Conservation (phyloP, 331 rosid genomes). For the Quercus lobata region DNA sequence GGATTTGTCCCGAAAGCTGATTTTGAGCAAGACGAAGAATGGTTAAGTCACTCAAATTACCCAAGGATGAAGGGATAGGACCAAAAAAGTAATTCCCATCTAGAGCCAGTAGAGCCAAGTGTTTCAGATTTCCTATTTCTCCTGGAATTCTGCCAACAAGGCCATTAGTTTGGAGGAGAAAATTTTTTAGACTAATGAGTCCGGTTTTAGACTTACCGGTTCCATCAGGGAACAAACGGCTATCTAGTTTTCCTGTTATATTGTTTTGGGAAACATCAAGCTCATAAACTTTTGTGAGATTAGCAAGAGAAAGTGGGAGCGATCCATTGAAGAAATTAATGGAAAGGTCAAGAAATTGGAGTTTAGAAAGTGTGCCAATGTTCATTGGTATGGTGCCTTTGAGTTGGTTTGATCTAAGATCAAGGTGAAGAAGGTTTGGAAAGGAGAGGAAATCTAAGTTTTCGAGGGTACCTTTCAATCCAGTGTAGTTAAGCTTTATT, state of each 20-base stretch:
- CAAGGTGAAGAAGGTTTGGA: slow-evolving; percentile 36
- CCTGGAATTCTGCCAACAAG: slow-evolving; percentile 24
- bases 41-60: slow-evolving; percentile 15
- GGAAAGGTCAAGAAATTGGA: neutral
- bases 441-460: slow-evolving; percentile 35
- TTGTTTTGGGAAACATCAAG: neutral
- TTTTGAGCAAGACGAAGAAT: slow-evolving; percentile 17
- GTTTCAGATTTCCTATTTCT: slow-evolving; percentile 24
- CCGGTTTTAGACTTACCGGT: slow-evolving; percentile 11
- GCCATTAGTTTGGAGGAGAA: slow-evolving; percentile 14
- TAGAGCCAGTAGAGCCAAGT: slow-evolving; percentile 15
- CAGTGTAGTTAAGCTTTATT: slow-evolving; percentile 32
- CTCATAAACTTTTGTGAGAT: slow-evolving; percentile 42
- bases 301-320: slow-evolving; percentile 37
- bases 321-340: slow-evolving; percentile 5
- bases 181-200: slow-evolving; percentile 14
- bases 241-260: slow-evolving; percentile 21
- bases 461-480: slow-evolving; percentile 35
- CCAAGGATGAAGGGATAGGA: slow-evolving; percentile 26
- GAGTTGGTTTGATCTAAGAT: slow-evolving; percentile 29
- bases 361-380: slow-evolving; percentile 13
- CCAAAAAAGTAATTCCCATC: slow-evolving; percentile 21
- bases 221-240: slow-evolving; percentile 25
- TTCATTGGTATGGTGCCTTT: slow-evolving; percentile 20
- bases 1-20: slow-evolving; percentile 24